phyloP scores from a whole-genome alignment of 1,284 basidiomycete species.

The Apiotrichum domesticum region DNA sequence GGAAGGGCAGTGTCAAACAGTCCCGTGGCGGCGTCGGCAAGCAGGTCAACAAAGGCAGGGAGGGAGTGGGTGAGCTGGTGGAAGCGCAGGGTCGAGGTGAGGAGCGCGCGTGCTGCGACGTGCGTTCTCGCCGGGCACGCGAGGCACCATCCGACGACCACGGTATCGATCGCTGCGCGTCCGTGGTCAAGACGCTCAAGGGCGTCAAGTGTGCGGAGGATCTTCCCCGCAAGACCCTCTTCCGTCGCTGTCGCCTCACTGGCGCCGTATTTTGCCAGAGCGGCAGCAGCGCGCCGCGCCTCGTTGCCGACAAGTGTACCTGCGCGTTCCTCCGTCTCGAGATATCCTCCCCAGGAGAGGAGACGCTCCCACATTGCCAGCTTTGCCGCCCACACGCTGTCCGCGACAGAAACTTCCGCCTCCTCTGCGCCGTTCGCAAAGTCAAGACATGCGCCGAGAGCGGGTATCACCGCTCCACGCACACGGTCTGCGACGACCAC shows the following conservation, averaged over 20 bases:
- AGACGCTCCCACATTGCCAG: conserved; percentile 27
- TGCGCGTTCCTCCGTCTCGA: conserved; percentile 34
- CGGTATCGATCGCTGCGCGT: conserved; percentile 18
- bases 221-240: conserved; percentile 13
- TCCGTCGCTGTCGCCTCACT: conserved; percentile 9
- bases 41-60: conserved; percentile 18
- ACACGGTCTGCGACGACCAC: conserved; percentile 33
- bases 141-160: conserved; percentile 31
- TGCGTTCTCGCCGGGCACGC: conserved; percentile 18
- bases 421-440: conserved; percentile 17
- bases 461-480: conserved; percentile 25
- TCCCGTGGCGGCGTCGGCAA: conserved; percentile 17
- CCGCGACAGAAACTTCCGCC: not conserved
- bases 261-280: conserved; percentile 15
- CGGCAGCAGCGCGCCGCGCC: conserved; percentile 14
- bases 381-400: conserved; percentile 17
- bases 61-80: conserved; percentile 33
- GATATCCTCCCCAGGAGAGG: conserved; percentile 39
- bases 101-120: conserved; percentile 12
- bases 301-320: conserved; percentile 20
- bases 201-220: conserved; percentile 16
- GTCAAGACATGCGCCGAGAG: conserved; percentile 16
- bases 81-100: conserved; percentile 26
- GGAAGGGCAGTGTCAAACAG: conserved; percentile 20
- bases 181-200: conserved; percentile 33